Evolutionary conservation across 2,329 filamentous ascomycete species (phyloP), one percentile per base, ranked within the genome.

Genomic region (Arthroderma sp.): DNA sequence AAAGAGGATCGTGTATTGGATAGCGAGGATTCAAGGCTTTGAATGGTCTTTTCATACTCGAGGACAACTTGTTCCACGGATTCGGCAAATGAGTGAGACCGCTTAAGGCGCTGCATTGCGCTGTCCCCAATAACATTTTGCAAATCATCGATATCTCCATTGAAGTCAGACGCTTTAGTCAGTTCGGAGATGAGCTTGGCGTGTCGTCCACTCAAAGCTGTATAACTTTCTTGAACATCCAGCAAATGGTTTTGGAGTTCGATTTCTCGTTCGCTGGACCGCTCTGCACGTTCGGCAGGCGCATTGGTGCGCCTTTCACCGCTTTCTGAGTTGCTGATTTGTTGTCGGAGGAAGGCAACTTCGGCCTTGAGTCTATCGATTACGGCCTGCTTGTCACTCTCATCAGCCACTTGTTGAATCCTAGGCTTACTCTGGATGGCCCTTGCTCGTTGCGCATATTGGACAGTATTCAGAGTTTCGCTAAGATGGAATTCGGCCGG

Each of bases 21-120:
- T 9, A 98, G 75, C 1, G 88, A 95, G 42, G 87, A 80, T 63
- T 98, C 91, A 10, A 98, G 74, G 43, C 78, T 83, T 61, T 96
- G 88, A 41, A 98, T 98, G 0, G 93, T 98, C 72, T 94, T 96
- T 62, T 98, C 93, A 60, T 98, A 98, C 64, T 98, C 91, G 40
- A 96, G 70, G 3, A 98, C 86, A 22, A 98, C 86, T 58, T 94
- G 85, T 57, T 98, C 91, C 15, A 98, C 89, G 29, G 89, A 89
- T 60, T 94, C 83, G 1, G 89, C 88, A 59, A 98, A 96, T 0
- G 85, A 93, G 60, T 93, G 94, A 11, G 93, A 98, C 36, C 91
- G 81, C 60, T 95, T 93, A 51, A 96, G 68, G 43, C 91, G 77
- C 60, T 95, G 88, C 27, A 87, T 81, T 1, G 87, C 85, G 59